phyloP scores from a whole-genome alignment of 768 basidiomycete genomes.

The Pleurotus djamor region DNA sequence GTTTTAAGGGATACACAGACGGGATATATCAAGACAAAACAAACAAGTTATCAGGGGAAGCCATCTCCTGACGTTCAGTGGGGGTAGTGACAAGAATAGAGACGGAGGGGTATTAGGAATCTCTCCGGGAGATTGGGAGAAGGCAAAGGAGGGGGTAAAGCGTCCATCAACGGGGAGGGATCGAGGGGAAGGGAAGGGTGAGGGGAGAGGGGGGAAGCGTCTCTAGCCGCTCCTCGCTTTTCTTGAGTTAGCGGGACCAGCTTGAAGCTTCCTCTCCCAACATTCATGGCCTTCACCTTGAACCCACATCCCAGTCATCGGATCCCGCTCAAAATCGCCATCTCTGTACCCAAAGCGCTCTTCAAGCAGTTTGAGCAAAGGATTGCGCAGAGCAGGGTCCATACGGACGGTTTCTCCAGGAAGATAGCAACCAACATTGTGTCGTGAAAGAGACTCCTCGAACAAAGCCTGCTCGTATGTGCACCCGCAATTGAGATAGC shows the following conservation, averaged over 20 bases:
- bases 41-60: not conserved
- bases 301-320: slow-evolving; percentile 62
- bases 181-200: too few relatives aligned
- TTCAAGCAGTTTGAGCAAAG: slow-evolving; percentile 70
- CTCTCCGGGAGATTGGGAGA: slow-evolving; percentile 19
- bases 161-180: too few relatives aligned
- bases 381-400: slow-evolving; percentile 85
- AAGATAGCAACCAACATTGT: slow-evolving; percentile 77
- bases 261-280: slow-evolving; percentile 62
- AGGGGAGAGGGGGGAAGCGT: too few relatives aligned
- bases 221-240: slow-evolving; percentile 23
- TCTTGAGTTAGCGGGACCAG: slow-evolving; percentile 26
- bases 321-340: slow-evolving; percentile 81
- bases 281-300: slow-evolving; percentile 58
- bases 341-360: slow-evolving; percentile 76
- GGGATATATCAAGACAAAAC: too few relatives aligned
- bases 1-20: not conserved
- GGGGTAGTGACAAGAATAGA: not conserved
- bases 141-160: slow-evolving; percentile 11
- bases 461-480: slow-evolving; percentile 83
- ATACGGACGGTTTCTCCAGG: slow-evolving; percentile 86
- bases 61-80: not conserved
- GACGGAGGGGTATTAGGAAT: not conserved
- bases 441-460: slow-evolving; percentile 79
- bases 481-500: slow-evolving; percentile 85